These are phyloP conservation scores for Closterium sp. DNA, from an alignment of 139 green algal genomes.

Conservation along the genomic window DNA sequence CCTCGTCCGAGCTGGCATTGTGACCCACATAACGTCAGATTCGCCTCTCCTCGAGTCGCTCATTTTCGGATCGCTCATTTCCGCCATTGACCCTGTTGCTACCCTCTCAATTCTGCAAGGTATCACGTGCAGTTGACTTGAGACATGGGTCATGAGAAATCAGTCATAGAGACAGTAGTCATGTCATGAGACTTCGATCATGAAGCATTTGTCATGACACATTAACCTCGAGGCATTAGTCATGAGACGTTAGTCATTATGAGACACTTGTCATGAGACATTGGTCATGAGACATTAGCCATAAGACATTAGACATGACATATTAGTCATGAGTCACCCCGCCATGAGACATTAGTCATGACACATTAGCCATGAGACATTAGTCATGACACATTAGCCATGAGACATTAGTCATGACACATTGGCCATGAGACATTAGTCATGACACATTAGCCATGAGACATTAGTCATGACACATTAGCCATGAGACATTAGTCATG, in stretches of 20 bases:
- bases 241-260: background rate
- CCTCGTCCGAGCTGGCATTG: slow-evolving; percentile 56
- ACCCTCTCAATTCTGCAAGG: slow-evolving; percentile 58
- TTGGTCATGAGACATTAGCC: background rate
- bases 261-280: background rate
- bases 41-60: slow-evolving; percentile 55
- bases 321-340: background rate
- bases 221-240: background rate
- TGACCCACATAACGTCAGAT: slow-evolving; percentile 43
- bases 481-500: background rate
- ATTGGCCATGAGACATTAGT: background rate
- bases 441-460: background rate
- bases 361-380: no score
- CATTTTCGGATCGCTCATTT: slow-evolving; percentile 68
- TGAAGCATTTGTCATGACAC: background rate
- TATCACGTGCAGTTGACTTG: slow-evolving; percentile 34
- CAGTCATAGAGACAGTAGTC: background rate
- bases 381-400: no score
- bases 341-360: background rate
- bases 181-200: no score
- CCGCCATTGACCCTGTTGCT: slow-evolving; percentile 72
- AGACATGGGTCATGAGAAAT: background rate
- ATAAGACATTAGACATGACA: no score
- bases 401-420: background rate
- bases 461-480: background rate